phyloP scores from a whole-genome alignment of 169 alveolate genomes.

The Plasmodium adleri region DNA sequence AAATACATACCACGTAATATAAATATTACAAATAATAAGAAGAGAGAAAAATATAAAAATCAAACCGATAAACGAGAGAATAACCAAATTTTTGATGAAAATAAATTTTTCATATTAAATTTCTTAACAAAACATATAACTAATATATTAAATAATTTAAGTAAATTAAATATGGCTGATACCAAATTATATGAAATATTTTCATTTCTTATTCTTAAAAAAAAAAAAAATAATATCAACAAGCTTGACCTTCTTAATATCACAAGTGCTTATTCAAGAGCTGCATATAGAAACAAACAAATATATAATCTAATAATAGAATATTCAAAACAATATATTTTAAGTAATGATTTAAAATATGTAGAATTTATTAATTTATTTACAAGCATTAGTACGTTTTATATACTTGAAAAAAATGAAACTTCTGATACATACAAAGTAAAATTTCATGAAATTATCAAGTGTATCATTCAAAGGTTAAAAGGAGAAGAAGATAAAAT shows the following conservation, averaged over 20 bases:
- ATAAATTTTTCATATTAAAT: constrained; percentile 2
- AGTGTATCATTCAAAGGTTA: neutral
- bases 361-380: constrained; percentile 64
- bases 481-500: neutral
- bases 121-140: constrained; percentile 60
- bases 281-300: constrained; percentile 16
- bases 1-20: neutral
- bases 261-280: constrained; percentile 63
- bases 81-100: neutral
- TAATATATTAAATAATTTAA: constrained; percentile 47
- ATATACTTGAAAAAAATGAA: constrained; percentile 23
- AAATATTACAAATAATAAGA: neutral
- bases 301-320: constrained; percentile 17
- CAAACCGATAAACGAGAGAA: neutral
- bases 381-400: constrained; percentile 48
- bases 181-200: constrained; percentile 28
- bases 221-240: constrained; percentile 31
- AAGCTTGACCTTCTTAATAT: constrained; percentile 49
- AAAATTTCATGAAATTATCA: neutral
- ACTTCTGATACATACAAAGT: no score
- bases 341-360: constrained; percentile 13
- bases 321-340: constrained; percentile 7
- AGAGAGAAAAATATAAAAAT: neutral
- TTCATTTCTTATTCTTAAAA: constrained; percentile 42
- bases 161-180: constrained; percentile 71